Conservation (phyloP, 495 filamentous ascomycete genomes). For the Durotheca rogersii region DNA sequence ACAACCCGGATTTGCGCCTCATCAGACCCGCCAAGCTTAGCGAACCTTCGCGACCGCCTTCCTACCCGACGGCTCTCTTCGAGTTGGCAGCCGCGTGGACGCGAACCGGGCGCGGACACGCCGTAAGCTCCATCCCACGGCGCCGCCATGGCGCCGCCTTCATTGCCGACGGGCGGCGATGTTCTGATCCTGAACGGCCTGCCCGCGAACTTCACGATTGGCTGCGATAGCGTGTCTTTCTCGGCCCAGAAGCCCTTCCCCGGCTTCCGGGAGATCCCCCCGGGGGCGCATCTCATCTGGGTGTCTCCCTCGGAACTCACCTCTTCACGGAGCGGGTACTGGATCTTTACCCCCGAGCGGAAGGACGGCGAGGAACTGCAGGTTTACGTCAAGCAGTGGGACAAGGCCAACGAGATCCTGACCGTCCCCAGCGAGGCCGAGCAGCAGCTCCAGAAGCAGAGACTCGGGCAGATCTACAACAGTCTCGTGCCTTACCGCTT, state of each 20-base stretch:
- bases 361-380: slow-evolving; percentile 24
- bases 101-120: slow-evolving; percentile 4
- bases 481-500: slow-evolving; percentile 43
- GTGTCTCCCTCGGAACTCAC: slow-evolving; percentile 52
- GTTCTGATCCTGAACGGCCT: slow-evolving; percentile 46
- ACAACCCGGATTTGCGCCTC: background rate
- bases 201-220: slow-evolving; percentile 44
- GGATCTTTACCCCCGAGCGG: slow-evolving; percentile 51
- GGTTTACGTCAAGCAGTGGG: slow-evolving; percentile 61
- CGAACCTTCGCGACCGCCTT: slow-evolving; percentile 35
- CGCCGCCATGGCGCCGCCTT: slow-evolving; percentile 17
- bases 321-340: slow-evolving; percentile 57
- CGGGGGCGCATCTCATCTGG: slow-evolving; percentile 60
- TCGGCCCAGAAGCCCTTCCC: slow-evolving; percentile 43
- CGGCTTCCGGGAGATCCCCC: slow-evolving; percentile 61
- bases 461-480: slow-evolving; percentile 38
- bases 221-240: slow-evolving; percentile 48
- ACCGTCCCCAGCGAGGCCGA: slow-evolving; percentile 42
- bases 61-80: slow-evolving; percentile 39
- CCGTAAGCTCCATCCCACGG: slow-evolving; percentile 3
- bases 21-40: slow-evolving; percentile 28
- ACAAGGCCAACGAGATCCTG: slow-evolving; percentile 53
- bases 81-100: slow-evolving; percentile 31
- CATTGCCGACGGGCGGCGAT: slow-evolving; percentile 40
- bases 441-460: slow-evolving; percentile 35